phyloP scores from a whole-genome alignment of 164 flowering plant species.

The Annona squamosa region DNA sequence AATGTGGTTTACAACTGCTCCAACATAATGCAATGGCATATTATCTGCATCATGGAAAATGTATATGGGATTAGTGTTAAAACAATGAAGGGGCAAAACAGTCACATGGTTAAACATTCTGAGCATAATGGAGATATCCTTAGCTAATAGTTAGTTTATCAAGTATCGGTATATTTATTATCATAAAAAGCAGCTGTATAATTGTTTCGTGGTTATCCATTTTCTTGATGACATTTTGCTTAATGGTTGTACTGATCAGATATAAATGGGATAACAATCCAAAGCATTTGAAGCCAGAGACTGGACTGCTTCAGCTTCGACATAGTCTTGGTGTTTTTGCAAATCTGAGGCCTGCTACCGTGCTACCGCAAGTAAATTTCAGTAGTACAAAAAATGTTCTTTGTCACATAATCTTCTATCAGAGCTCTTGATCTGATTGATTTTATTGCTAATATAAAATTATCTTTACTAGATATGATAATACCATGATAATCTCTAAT shows the following conservation, averaged over 20 bases:
- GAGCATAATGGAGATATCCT: neutral
- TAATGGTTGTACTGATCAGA: conserved; percentile 24
- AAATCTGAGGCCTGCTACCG: conserved; percentile 91
- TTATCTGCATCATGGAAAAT: no score
- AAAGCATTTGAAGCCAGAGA: conserved; percentile 92
- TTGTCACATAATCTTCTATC: neutral
- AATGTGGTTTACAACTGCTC: neutral
- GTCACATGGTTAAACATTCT: neutral
- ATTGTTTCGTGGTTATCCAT: neutral
- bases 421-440: neutral
- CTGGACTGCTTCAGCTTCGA: conserved; percentile 89
- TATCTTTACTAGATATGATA: no score
- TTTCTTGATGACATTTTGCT: neutral
- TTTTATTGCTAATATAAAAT: no score
- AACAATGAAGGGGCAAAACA: neutral
- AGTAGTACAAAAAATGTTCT: neutral
- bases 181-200: no score
- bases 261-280: conserved; percentile 93
- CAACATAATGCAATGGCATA: no score
- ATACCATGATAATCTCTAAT: no score
- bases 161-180: no score
- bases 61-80: no score
- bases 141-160: no score
- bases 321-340: conserved; percentile 91
- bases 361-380: conserved; percentile 68